phyloP scores from a whole-genome alignment of 2,329 filamentous ascomycete genomes.

The Dothidotthia symphoricarpi region DNA sequence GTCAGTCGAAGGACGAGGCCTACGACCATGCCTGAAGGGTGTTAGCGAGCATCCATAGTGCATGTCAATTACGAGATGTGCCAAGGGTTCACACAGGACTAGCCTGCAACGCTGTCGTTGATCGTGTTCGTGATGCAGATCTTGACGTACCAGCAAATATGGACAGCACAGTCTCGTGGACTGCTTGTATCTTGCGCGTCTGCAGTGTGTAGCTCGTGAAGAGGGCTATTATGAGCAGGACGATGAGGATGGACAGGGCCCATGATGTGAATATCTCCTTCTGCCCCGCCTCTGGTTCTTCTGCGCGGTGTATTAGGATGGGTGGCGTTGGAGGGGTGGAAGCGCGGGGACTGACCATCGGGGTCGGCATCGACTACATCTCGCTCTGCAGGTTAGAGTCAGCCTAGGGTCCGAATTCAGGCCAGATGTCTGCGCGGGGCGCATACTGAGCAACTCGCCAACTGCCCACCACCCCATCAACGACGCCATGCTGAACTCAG shows the following conservation, averaged over 20 bases:
- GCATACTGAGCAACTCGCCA: conserved; percentile 43
- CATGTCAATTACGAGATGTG: conserved; percentile 15
- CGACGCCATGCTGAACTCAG: conserved; percentile 41
- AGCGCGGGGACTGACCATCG: conserved; percentile 40
- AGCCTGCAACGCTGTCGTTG: conserved; percentile 12
- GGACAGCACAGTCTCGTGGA: conserved; percentile 96
- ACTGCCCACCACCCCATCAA: conserved; percentile 39
- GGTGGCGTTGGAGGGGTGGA: conserved; percentile 9
- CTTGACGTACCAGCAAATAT: conserved; percentile 78
- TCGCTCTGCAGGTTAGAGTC: conserved; percentile 40
- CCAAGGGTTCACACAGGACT: conserved; percentile 11
- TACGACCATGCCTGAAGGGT: conserved; percentile 78
- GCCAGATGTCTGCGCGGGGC: conserved; percentile 1
- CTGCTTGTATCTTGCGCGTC: conserved; percentile 92
- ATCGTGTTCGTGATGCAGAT: conserved; percentile 8
- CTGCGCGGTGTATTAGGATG: conserved; percentile 47
- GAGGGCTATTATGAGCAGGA: conserved; percentile 88
- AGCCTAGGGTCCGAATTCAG: conserved; percentile 11
- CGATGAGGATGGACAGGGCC: conserved; percentile 95
- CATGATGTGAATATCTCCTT: conserved; percentile 95
- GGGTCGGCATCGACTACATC: conserved; percentile 49
- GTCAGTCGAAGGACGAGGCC: conserved; percentile 83
- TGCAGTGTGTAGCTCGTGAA: conserved; percentile 97
- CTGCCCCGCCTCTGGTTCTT: conserved; percentile 75
- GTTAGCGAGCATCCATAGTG: conserved; percentile 26